These are phyloP conservation scores for Gracilaria vermiculophylla DNA, from an alignment of 23 red algal genomes.

Conservation along the genomic window DNA sequence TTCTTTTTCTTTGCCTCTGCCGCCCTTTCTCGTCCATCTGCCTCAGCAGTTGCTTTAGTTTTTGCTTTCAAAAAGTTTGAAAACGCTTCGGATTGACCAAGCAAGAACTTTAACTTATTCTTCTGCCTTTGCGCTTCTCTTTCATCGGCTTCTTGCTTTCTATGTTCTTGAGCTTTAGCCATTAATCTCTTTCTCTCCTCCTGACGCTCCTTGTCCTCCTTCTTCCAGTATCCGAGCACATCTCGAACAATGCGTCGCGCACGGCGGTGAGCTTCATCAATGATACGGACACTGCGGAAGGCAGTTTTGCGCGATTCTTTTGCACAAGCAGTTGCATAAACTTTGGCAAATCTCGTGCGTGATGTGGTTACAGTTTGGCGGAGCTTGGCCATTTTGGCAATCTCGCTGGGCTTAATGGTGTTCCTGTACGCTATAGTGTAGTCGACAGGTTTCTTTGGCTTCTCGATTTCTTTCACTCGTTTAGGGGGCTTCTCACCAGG, in stretches of 20 bases:
- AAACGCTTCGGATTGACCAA: slow-evolving; percentile 86
- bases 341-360: slow-evolving; percentile 36
- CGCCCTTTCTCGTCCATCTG: slow-evolving; percentile 23
- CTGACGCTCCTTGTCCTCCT: slow-evolving; percentile 79
- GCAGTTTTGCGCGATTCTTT: slow-evolving; percentile 73
- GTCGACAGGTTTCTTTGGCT: slow-evolving; percentile 35
- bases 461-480: slow-evolving; percentile 52
- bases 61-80: slow-evolving; percentile 83
- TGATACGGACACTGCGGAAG: slow-evolving; percentile 57
- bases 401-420: slow-evolving; percentile 57
- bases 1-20: slow-evolving; percentile 33
- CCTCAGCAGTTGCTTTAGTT: slow-evolving; percentile 76
- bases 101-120: slow-evolving; percentile 87
- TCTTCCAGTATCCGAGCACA: slow-evolving; percentile 74
- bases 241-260: slow-evolving; percentile 68
- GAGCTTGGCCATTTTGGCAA: slow-evolving; percentile 63
- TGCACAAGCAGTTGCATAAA: slow-evolving; percentile 52
- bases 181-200: slow-evolving; percentile 71
- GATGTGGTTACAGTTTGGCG: slow-evolving; percentile 35
- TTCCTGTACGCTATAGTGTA: slow-evolving; percentile 52
- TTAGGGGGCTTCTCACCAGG: slow-evolving; percentile 26
- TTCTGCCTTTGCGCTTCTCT: slow-evolving; percentile 84
- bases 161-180: slow-evolving; percentile 60
- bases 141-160: slow-evolving; percentile 74
- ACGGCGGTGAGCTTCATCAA: slow-evolving; percentile 74